These are phyloP conservation scores for Globisporangium carolinianum DNA, from an alignment of 352 stramenopile genomes.

Conservation along the genomic window DNA sequence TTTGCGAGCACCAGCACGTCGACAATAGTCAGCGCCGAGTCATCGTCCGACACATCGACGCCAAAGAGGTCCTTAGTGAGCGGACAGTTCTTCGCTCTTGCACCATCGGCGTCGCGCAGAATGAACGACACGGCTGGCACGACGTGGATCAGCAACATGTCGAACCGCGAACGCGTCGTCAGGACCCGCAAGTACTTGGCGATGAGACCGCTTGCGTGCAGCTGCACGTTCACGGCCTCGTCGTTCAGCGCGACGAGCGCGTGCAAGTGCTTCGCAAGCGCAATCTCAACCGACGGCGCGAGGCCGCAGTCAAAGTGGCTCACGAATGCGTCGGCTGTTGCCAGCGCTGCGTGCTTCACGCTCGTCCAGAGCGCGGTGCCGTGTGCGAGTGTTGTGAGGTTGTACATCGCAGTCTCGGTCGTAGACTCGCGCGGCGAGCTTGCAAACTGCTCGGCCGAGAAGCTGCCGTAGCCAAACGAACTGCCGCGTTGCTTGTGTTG, in stretches of 20 bases:
- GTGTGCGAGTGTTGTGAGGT: slow-evolving; percentile 50
- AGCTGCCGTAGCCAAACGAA: slow-evolving; percentile 44
- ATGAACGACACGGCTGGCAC: slow-evolving; percentile 76
- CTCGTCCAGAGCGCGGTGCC: slow-evolving; percentile 52
- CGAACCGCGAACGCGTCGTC: slow-evolving; percentile 58
- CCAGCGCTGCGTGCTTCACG: slow-evolving; percentile 35
- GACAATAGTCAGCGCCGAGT: slow-evolving; percentile 37
- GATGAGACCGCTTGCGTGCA: slow-evolving; percentile 56
- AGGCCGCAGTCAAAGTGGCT: slow-evolving; percentile 55
- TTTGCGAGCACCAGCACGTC: slow-evolving; percentile 55
- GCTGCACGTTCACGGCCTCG: slow-evolving; percentile 42
- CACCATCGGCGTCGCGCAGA: slow-evolving; percentile 59
- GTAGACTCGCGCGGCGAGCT: slow-evolving; percentile 45
- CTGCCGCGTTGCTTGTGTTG: slow-evolving; percentile 23
- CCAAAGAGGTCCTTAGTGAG: slow-evolving; percentile 73
- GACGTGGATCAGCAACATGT: slow-evolving; percentile 86
- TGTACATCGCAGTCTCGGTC: slow-evolving; percentile 78
- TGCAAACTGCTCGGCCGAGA: slow-evolving; percentile 51
- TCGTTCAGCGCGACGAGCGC: slow-evolving; percentile 72
- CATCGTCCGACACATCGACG: slow-evolving; percentile 25
- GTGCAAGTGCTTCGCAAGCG: slow-evolving; percentile 75
- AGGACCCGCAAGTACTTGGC: slow-evolving; percentile 63
- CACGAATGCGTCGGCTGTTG: slow-evolving; percentile 42
- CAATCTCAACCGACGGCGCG: slow-evolving; percentile 73
- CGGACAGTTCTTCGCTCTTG: slow-evolving; percentile 56